A percentile compares a stretch with the other conserved stretches of the same genome.
Evolutionary conservation across 495 filamentous ascomycete genomes (phyloP).

Genomic region (Trichoderma erinaceum): DNA sequence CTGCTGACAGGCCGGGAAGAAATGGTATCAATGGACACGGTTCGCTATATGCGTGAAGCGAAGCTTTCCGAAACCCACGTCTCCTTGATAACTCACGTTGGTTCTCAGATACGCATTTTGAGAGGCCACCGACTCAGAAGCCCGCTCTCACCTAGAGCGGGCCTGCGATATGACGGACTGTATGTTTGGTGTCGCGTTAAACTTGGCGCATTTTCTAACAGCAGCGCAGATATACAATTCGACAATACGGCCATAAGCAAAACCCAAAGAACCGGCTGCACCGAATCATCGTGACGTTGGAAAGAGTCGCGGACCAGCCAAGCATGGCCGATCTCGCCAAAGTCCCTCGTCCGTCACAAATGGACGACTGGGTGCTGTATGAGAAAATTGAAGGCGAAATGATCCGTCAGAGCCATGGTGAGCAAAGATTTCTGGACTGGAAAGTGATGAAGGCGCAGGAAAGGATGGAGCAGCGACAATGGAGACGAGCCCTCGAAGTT

Average conservation of each 20-base stretch:
- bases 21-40: conserved; percentile 13
- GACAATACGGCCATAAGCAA: conserved; percentile 33
- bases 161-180: conserved; percentile 47
- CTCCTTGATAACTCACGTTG: conserved; percentile 32
- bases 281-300: conserved; percentile 31
- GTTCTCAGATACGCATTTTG: conserved; percentile 38
- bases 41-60: conserved; percentile 33
- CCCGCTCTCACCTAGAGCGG: conserved; percentile 37
- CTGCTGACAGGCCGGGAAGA: conserved; percentile 42
- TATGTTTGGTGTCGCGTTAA: conserved; percentile 23
- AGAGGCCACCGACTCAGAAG: conserved; percentile 38
- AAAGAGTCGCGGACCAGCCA: conserved; percentile 27
- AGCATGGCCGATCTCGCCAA: conserved; percentile 27
- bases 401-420: conserved; percentile 23
- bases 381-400: conserved; percentile 35
- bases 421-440: conserved; percentile 26
- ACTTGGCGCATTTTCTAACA: conserved; percentile 18
- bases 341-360: conserved; percentile 39
- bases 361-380: conserved; percentile 43
- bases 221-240: conserved; percentile 27
- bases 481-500: conserved; percentile 21
- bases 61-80: conserved; percentile 31
- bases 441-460: conserved; percentile 25
- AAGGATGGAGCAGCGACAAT: conserved; percentile 24
- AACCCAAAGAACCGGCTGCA: conserved; percentile 26